A percentile compares a stretch with the other conserved stretches of the same genome.
Evolutionary conservation across 148 eudicot species (phyloP).

Genomic region (Cornus controversa): DNA sequence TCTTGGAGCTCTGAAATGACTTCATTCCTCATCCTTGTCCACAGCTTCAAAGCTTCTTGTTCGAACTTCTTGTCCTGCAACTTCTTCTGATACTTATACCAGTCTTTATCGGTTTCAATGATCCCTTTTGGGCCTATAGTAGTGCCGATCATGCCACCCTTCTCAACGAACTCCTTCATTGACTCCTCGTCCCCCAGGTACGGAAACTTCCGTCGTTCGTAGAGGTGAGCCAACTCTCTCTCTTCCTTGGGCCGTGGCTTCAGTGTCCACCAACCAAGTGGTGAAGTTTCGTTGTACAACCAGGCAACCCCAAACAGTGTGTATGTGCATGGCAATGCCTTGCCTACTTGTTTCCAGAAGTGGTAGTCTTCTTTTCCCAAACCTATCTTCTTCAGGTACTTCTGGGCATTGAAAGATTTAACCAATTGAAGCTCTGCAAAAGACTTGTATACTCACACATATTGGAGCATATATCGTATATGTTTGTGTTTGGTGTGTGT

Average conservation of each 20-base stretch:
- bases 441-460: no score
- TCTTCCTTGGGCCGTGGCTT: constrained; percentile 90
- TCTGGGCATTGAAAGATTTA: constrained; percentile 37
- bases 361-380: constrained; percentile 72
- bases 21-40: constrained; percentile 90
- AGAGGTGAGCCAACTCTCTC: constrained; percentile 78
- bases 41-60: constrained; percentile 79
- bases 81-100: constrained; percentile 65
- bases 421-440: constrained; percentile 35
- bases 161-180: constrained; percentile 77
- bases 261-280: constrained; percentile 94
- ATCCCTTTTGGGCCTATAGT: constrained; percentile 82
- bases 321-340: constrained; percentile 71
- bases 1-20: constrained; percentile 76
- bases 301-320: constrained; percentile 74
- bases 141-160: constrained; percentile 97
- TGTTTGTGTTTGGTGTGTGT: not conserved
- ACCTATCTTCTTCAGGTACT: constrained; percentile 58
- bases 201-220: constrained; percentile 73
- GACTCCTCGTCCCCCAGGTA: constrained; percentile 95
- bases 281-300: constrained; percentile 86
- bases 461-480: not conserved
- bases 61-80: constrained; percentile 94
- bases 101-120: constrained; percentile 63
- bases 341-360: constrained; percentile 91